phyloP scores from a whole-genome alignment of 495 filamentous ascomycete species.

The Jackrogersella multiformis region DNA sequence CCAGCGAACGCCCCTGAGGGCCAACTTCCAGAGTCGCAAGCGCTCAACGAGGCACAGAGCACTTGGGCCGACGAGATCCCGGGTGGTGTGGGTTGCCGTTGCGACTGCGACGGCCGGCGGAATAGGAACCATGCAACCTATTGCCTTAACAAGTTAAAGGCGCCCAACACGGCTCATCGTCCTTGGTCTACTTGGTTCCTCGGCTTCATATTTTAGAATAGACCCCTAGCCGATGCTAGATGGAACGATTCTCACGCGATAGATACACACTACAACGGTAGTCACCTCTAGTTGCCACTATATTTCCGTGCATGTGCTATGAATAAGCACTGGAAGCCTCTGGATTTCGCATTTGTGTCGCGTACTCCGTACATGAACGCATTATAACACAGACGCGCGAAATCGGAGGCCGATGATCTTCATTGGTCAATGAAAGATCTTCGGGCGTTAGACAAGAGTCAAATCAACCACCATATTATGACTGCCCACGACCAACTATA shows the following conservation, averaged over 20 bases:
- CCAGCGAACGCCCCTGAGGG: conserved; percentile 56
- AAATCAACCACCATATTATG: too few species aligned
- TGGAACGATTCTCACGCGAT: neutral
- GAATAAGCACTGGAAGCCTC: neutral
- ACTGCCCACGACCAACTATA: too few species aligned
- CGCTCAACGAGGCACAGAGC: conserved; percentile 39
- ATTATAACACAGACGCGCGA: too few species aligned
- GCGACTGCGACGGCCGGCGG: conserved; percentile 53
- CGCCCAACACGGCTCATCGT: conserved; percentile 47
- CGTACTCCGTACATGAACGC: too few species aligned
- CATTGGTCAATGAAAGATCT: too few species aligned
- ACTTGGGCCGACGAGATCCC: conserved; percentile 46
- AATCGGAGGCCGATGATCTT: too few species aligned
- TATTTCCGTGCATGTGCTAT: neutral
- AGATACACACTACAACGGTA: neutral
- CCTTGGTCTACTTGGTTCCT: conserved; percentile 43
- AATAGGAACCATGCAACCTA: conserved; percentile 48
- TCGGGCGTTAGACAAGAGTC: too few species aligned
- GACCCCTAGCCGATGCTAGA: neutral
- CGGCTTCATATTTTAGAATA: conserved; percentile 34
- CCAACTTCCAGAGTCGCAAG: conserved; percentile 48
- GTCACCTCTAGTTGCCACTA: too few species aligned
- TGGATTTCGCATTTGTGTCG: neutral
- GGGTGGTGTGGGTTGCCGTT: conserved; percentile 56
- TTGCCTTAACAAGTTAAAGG: conserved; percentile 50